phyloP scores from a whole-genome alignment of 352 stramenopile genomes.

The Phytophthora chlamydospora region DNA sequence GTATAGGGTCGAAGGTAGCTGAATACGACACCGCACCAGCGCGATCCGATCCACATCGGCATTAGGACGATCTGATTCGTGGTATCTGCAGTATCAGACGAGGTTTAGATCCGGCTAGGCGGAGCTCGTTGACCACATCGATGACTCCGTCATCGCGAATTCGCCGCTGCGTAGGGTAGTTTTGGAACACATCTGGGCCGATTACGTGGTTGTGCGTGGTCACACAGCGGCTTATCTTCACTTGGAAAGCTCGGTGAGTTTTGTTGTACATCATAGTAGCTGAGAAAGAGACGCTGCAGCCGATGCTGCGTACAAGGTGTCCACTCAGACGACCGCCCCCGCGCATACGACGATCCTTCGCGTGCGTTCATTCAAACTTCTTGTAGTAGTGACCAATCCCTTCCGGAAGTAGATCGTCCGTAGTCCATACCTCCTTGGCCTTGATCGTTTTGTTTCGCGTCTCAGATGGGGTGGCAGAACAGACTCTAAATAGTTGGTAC shows the following conservation, averaged over 20 bases:
- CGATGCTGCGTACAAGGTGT: not conserved
- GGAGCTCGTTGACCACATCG: not conserved
- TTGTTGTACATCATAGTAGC: not conserved
- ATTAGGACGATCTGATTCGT: not conserved
- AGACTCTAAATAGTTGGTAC: not conserved
- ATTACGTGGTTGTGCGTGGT: not conserved
- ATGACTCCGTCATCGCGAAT: not conserved
- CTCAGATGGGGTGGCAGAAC: not conserved
- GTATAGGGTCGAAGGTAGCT: not conserved
- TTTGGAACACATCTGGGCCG: not conserved
- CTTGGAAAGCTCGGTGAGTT: not conserved
- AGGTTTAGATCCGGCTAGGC: not conserved
- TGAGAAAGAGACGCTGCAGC: not conserved
- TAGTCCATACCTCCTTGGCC: not conserved
- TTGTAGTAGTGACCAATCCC: not conserved
- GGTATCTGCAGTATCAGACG: not conserved
- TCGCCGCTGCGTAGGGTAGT: not conserved
- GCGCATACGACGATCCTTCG: not conserved
- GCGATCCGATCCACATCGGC: conserved; percentile 1
- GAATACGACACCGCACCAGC: not conserved
- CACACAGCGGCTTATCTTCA: not conserved
- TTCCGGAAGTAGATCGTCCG: not conserved
- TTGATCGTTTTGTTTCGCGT: not conserved
- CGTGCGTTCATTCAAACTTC: not conserved
- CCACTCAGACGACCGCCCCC: not conserved